Base-by-base conservation (phyloP, 192 early-diverging fungal species). In the Podila verticillata region DNA sequence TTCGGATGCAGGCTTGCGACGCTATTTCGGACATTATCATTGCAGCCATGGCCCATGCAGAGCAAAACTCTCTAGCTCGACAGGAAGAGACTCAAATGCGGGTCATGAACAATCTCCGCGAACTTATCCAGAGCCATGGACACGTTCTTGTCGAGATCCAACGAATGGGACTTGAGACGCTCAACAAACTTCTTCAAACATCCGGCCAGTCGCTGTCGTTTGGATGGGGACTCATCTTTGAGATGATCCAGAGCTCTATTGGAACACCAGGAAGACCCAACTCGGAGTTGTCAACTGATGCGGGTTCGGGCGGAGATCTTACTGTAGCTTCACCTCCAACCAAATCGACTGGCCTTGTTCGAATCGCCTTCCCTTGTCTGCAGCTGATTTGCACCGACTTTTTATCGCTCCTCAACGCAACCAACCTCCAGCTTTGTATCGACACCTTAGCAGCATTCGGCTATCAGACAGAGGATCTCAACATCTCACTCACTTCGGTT, bases 381-480 rank as follows among this genome's bases (percentile, higher is more conserved):
- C 96, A 99, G 74, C 82, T 99, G 19, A 94, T 99, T 29, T 98
- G 97, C 79, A 94, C 94, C 1, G 98, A 99, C 74, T 98, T 98
- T 68, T 68, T 99, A 49, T 88, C 94, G 8, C 86, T 93, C 7
- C 77, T 98, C 72, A 85, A 86, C 19, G 93, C 96, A 4, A 82
- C 82, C 9, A 90, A 93, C 54, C 73, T 99, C 49, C 87, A 90
- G 19, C 88, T 91, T 44, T 96, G 95, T 69, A 95, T 98, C 63
- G 87, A 93, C 59, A 91, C 93, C 0, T 68, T 98, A 30, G 92
- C 87, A 19, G 81, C 85, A 29, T 98, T 96, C 89, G 95, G 95
- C 2, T 73, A 87, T 26, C 94, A 97, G 73, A 82, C 81, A 17
- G 94, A 95, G 32, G 98, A 98, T 77, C 82, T 98, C 48, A 99